Evolutionary conservation across 106 monocot genomes (phyloP).

Genomic region (Posidonia australis): DNA sequence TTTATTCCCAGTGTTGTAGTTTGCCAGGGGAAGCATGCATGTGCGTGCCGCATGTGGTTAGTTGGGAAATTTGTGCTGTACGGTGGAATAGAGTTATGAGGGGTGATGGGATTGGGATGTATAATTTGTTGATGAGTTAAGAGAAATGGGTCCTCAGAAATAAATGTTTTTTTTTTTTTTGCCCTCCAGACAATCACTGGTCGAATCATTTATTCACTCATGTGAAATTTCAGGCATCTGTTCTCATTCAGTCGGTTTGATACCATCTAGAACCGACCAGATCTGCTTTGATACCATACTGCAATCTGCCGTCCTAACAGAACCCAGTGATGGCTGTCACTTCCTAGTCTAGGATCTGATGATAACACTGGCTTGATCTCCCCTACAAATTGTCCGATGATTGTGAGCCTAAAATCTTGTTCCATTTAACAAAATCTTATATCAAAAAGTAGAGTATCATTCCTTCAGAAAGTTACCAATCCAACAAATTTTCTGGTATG

Average conservation of each 20-base stretch:
- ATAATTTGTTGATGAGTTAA: background rate
- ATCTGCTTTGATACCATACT: background rate
- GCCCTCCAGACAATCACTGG: background rate
- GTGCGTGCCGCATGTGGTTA: background rate
- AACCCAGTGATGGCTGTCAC: no score
- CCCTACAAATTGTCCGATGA: no score
- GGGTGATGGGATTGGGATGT: background rate
- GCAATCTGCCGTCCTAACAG: background rate
- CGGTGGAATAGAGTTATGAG: background rate
- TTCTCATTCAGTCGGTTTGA: no score
- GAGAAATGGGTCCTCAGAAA: background rate
- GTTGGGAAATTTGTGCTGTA: background rate
- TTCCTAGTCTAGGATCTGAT: no score
- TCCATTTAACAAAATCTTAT: no score
- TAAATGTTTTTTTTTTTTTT: background rate
- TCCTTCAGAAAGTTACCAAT: no score
- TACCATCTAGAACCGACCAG: background rate
- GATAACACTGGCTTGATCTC: no score
- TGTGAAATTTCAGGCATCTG: background rate
- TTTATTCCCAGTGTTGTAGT: no score
- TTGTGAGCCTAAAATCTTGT: no score
- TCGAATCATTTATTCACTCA: background rate
- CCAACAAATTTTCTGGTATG: no score
- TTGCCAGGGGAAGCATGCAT: background rate
- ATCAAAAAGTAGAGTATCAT: no score